Evolutionary conservation across 345 rosid genomes (phyloP).

Genomic region (Litchi chinensis): DNA sequence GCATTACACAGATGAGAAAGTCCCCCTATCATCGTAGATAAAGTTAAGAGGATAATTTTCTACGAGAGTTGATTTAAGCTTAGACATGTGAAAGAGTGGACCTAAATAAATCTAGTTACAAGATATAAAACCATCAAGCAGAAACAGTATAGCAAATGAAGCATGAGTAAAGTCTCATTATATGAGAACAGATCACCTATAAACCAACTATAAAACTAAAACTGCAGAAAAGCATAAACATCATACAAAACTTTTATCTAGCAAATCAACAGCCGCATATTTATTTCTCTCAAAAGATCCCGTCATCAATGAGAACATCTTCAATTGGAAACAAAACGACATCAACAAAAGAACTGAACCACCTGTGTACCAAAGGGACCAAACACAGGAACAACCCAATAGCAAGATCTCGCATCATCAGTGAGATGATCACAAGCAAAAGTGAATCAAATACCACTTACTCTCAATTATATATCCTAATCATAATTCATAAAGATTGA

Average conservation of each 20-base stretch:
- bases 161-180: not conserved
- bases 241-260: not conserved
- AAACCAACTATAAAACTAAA: not conserved
- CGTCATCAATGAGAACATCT: not conserved
- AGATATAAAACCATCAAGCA: not conserved
- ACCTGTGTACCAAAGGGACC: too few species aligned
- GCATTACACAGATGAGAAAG: not conserved
- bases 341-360: too few species aligned
- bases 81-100: not conserved
- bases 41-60: not conserved
- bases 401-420: not conserved
- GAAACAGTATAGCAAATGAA: not conserved
- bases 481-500: not conserved
- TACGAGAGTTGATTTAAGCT: not conserved
- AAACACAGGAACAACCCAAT: too few species aligned
- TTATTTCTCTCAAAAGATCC: not conserved
- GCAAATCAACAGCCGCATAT: not conserved
- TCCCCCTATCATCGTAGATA: not conserved
- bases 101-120: not conserved
- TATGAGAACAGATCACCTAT: not conserved
- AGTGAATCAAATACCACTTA: not conserved
- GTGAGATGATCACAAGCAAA: not conserved
- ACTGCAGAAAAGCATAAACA: not conserved
- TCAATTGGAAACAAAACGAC: too few species aligned
- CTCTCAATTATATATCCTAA: not conserved